A percentile compares a stretch with the other conserved stretches of the same genome.
Conservation (phyloP, 192 early-diverging fungal genomes). For the Funneliformis geosporum region DNA sequence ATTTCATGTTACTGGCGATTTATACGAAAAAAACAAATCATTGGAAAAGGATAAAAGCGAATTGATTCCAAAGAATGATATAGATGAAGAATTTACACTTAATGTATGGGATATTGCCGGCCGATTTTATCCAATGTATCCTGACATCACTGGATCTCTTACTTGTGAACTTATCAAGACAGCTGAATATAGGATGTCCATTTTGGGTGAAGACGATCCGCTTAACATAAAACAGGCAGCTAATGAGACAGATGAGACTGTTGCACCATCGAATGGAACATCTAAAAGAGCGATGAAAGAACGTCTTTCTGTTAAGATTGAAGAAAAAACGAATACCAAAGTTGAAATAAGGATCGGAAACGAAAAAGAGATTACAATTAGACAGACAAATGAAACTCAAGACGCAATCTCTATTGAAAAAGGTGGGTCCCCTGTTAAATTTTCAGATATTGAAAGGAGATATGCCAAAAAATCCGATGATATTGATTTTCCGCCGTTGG, state of each 20-base stretch:
- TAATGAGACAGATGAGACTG: too few species aligned
- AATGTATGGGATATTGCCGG: background rate
- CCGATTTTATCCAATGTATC: background rate
- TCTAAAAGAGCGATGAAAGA: background rate
- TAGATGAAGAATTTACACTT: conserved; percentile 12
- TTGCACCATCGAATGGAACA: background rate
- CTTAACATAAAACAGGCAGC: background rate
- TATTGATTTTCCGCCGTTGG: background rate
- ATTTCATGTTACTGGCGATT: background rate
- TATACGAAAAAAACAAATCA: background rate
- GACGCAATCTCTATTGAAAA: background rate
- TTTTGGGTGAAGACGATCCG: background rate
- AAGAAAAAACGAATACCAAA: background rate
- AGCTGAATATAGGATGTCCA: background rate
- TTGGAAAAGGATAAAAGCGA: background rate
- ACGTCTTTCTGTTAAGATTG: background rate
- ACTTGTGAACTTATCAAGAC: background rate
- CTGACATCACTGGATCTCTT: background rate
- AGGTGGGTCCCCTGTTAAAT: background rate
- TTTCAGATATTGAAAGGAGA: background rate
- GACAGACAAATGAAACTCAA: background rate
- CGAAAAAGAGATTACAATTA: background rate
- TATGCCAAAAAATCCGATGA: background rate
- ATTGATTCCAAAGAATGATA: background rate
- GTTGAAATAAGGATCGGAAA: background rate